phyloP scores from a whole-genome alignment of 805 yeast species.

The Soucietia sequanensis region DNA sequence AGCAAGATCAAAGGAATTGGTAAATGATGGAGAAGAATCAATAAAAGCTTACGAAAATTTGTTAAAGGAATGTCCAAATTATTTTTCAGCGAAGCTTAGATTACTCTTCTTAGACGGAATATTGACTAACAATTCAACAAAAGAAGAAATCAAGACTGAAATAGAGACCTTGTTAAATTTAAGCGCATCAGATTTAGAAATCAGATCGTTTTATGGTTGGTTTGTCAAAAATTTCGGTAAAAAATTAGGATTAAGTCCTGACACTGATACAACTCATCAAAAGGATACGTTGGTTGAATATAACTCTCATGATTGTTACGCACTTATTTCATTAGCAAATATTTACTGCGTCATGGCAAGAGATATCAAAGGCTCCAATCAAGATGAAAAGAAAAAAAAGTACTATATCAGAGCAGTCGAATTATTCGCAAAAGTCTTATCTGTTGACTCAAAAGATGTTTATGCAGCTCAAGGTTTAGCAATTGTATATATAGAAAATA shows the following conservation, averaged over 20 bases:
- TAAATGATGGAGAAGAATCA: slow-evolving; percentile 35
- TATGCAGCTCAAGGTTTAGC: slow-evolving; percentile 99
- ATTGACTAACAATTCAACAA: slow-evolving; percentile 31
- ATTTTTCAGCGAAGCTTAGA: slow-evolving; percentile 74
- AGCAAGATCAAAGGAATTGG: slow-evolving; percentile 70
- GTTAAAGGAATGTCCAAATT: slow-evolving; percentile 61
- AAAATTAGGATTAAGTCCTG: slow-evolving; percentile 46
- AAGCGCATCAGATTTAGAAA: slow-evolving; percentile 66
- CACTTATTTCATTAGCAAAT: slow-evolving; percentile 87
- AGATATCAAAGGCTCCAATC: slow-evolving; percentile 54
- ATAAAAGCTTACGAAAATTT: slow-evolving; percentile 51
- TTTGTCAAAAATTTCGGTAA: slow-evolving; percentile 62
- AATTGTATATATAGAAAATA: slow-evolving; percentile 83
- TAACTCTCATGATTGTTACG: slow-evolving; percentile 87
- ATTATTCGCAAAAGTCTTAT: slow-evolving; percentile 82
- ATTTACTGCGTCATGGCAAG: slow-evolving; percentile 80
- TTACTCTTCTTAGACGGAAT: slow-evolving; percentile 59
- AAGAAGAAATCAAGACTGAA: slow-evolving; percentile 51
- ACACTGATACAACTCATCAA: slow-evolving; percentile 73
- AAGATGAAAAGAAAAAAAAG: slow-evolving; percentile 58
- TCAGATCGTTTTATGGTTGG: slow-evolving; percentile 93
- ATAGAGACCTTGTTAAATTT: slow-evolving; percentile 53
- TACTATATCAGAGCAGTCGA: slow-evolving; percentile 90
- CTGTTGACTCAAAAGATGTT: slow-evolving; percentile 79
- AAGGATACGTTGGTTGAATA: slow-evolving; percentile 78